Conservation (phyloP, 495 filamentous ascomycete genomes). For the Sporormia fimetaria region DNA sequence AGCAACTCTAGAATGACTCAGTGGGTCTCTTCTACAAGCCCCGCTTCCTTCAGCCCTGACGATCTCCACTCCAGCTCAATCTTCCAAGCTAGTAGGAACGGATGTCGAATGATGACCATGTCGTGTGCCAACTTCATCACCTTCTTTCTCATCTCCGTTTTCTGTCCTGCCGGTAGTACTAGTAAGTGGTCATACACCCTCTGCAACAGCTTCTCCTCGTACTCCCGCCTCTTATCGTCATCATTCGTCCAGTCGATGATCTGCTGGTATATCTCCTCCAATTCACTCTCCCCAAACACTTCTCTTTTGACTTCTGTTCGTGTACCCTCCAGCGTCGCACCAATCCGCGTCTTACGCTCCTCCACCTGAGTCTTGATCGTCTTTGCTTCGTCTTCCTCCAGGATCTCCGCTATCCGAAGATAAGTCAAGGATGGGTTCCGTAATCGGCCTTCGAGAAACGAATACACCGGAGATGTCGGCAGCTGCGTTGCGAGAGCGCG, state of each 20-base stretch:
- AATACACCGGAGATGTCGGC: constrained; percentile 65
- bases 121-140: constrained; percentile 67
- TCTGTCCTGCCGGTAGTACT: constrained; percentile 52
- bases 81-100: constrained; percentile 81
- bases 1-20: not conserved
- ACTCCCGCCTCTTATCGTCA: constrained; percentile 68
- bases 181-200: constrained; percentile 66
- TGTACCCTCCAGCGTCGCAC: constrained; percentile 70
- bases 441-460: constrained; percentile 73
- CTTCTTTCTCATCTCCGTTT: constrained; percentile 53
- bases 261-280: constrained; percentile 65
- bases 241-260: constrained; percentile 84
- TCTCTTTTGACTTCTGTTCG: constrained; percentile 79
- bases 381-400: constrained; percentile 79
- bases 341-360: constrained; percentile 76
- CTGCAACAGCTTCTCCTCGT: constrained; percentile 83
- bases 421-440: constrained; percentile 74
- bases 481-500: constrained; percentile 62
- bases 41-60: constrained; percentile 32
- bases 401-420: constrained; percentile 68
- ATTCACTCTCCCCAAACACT: constrained; percentile 54
- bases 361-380: constrained; percentile 84
- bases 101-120: constrained; percentile 93
- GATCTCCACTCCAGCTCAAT: constrained; percentile 82
- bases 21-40: not conserved